Percentiles rank a stretch among this genome's conserved stretches.
These are phyloP conservation scores for Lenzites betulinus DNA, from an alignment of 768 basidiomycete species.

Conservation along the genomic window DNA sequence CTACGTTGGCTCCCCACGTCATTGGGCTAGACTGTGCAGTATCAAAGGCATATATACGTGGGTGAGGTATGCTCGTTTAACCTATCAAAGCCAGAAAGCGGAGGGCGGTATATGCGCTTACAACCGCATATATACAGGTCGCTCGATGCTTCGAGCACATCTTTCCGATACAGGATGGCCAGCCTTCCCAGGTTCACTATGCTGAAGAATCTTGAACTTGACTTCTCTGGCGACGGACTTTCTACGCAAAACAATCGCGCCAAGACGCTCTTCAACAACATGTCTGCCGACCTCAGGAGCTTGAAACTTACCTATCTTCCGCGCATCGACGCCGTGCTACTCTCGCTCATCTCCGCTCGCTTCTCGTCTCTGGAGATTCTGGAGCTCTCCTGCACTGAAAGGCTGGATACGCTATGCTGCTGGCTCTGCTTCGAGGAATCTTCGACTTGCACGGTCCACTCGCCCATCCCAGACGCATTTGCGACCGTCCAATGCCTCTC, in stretches of 20 bases:
- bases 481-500: conserved; percentile 45
- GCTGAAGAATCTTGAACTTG: conserved; percentile 16
- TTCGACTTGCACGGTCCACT: conserved; percentile 54
- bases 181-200: conserved; percentile 1
- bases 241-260: conserved; percentile 25
- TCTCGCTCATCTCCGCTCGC: conserved; percentile 45
- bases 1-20: conserved; percentile 12
- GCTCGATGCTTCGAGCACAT: conserved; percentile 18
- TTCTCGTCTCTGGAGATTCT: conserved; percentile 52
- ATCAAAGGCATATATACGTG: conserved; percentile 28
- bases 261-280: conserved; percentile 25
- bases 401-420: conserved; percentile 60
- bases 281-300: conserved; percentile 43
- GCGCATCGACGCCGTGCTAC: conserved; percentile 52
- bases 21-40: conserved; percentile 18
- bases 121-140: conserved; percentile 25
- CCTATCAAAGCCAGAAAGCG: no score
- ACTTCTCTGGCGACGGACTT: conserved; percentile 29
- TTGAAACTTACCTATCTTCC: conserved; percentile 58
- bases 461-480: conserved; percentile 60
- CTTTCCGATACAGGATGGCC: conserved; percentile 9
- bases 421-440: conserved; percentile 68
- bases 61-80: conserved; percentile 28
- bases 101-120: conserved; percentile 8
- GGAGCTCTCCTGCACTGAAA: conserved; percentile 59